phyloP scores from a whole-genome alignment of 2,329 filamentous ascomycete genomes.

The Juglanconis juglandina region DNA sequence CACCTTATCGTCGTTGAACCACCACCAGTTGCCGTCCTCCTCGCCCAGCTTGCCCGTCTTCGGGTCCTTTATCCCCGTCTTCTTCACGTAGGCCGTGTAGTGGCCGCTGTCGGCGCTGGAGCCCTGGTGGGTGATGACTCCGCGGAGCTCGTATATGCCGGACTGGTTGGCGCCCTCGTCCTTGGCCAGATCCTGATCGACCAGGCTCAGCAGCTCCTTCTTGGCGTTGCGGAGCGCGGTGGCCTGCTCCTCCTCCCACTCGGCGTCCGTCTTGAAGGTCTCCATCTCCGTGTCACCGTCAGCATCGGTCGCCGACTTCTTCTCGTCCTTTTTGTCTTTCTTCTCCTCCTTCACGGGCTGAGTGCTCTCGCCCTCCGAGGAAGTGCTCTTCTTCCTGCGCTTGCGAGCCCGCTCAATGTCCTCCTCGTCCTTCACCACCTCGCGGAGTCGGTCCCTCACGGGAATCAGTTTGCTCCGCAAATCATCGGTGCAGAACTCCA shows the following conservation, averaged over 20 bases:
- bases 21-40: conserved; percentile 98
- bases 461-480: conserved; percentile 79
- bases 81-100: conserved; percentile 98
- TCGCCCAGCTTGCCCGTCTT: conserved; percentile 73
- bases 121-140: conserved; percentile 93
- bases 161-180: conserved; percentile 89
- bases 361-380: conserved; percentile 18
- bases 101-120: conserved; percentile 96
- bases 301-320: conserved; percentile 37
- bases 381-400: conserved; percentile 69
- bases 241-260: conserved; percentile 81
- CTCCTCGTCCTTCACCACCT: conserved; percentile 90
- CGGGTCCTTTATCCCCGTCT: conserved; percentile 68
- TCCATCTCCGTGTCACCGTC: conserved; percentile 74
- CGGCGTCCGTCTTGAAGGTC: conserved; percentile 87
- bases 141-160: conserved; percentile 89
- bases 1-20: conserved; percentile 99
- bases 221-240: conserved; percentile 74
- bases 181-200: conserved; percentile 68
- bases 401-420: conserved; percentile 90
- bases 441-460: conserved; percentile 92
- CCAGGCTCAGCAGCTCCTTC: conserved; percentile 78
- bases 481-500: conserved; percentile 94
- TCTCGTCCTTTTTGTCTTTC: conserved; percentile 39
- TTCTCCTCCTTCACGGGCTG: conserved; percentile 42